A percentile compares a stretch with the other conserved stretches of the same genome.
These are phyloP conservation scores for Pythium sukuiense DNA, from an alignment of 352 stramenopile genomes.

Conservation along the genomic window DNA sequence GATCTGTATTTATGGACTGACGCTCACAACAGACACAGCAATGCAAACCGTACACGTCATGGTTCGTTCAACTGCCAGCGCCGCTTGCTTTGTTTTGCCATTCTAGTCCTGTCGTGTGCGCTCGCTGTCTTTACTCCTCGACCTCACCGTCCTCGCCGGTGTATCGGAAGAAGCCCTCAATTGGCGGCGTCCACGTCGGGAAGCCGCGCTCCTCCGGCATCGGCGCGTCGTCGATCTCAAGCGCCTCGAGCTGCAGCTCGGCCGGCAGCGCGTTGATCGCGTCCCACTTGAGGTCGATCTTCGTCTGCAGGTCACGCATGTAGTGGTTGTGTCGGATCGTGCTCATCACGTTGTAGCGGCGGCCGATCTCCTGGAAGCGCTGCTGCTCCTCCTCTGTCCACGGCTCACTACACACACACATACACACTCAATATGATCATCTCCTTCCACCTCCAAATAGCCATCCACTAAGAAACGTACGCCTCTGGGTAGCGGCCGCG, in stretches of 20 bases:
- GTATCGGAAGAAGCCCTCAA: slow-evolving; percentile 85
- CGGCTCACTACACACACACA: slow-evolving; percentile 43
- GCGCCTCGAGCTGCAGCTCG: slow-evolving; percentile 77
- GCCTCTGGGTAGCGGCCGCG: slow-evolving; percentile 74
- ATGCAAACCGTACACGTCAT: background rate
- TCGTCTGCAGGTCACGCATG: slow-evolving; percentile 88
- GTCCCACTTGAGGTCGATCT: slow-evolving; percentile 91
- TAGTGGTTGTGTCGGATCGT: slow-evolving; percentile 86
- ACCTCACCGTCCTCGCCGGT: slow-evolving; percentile 58
- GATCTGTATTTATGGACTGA: slow-evolving; percentile 24
- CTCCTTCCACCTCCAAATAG: background rate
- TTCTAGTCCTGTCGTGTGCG: slow-evolving; percentile 17
- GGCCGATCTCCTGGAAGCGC: slow-evolving; percentile 78
- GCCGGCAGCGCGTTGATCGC: slow-evolving; percentile 86
- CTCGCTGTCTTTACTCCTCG: slow-evolving; percentile 24
- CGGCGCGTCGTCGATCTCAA: slow-evolving; percentile 65
- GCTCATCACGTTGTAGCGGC: slow-evolving; percentile 78
- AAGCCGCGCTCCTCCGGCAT: slow-evolving; percentile 70
- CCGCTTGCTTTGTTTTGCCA: slow-evolving; percentile 16
- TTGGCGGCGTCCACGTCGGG: slow-evolving; percentile 86
- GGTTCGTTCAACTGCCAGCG: background rate
- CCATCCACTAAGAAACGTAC: slow-evolving; percentile 33
- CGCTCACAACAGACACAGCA: background rate
- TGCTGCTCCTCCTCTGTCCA: slow-evolving; percentile 81
- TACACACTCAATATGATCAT: slow-evolving; percentile 6